phyloP scores from a whole-genome alignment of 495 filamentous ascomycete genomes.

The Xylaria intraflava region DNA sequence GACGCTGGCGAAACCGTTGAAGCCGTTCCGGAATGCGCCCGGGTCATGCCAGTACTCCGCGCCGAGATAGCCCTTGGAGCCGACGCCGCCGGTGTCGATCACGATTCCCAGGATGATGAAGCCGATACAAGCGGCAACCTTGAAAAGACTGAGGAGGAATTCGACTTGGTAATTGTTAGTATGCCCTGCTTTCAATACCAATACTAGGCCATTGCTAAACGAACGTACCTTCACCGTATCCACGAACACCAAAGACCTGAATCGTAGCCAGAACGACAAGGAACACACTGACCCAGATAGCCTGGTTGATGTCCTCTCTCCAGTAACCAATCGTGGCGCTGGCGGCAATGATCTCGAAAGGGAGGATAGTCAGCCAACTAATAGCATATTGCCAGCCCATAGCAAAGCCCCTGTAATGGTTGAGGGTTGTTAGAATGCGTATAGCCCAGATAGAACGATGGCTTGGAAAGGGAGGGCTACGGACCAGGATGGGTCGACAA shows the following conservation, averaged over 20 bases:
- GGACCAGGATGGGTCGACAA: slow-evolving; percentile 60
- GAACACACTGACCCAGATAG: slow-evolving; percentile 54
- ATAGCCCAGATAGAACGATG: background rate
- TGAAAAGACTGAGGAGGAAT: slow-evolving; percentile 35
- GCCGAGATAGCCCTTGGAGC: slow-evolving; percentile 61
- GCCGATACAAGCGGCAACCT: slow-evolving; percentile 32
- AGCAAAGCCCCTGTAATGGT: slow-evolving; percentile 53
- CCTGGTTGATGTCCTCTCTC: slow-evolving; percentile 35
- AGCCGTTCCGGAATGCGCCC: slow-evolving; percentile 59
- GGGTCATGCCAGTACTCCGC: slow-evolving; percentile 49
- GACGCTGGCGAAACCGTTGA: slow-evolving; percentile 61
- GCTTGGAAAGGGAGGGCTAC: background rate
- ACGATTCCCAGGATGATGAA: slow-evolving; percentile 50
- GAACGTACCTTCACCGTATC: slow-evolving; percentile 43
- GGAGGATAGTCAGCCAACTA: slow-evolving; percentile 48
- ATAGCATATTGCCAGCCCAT: slow-evolving; percentile 70
- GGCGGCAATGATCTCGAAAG: slow-evolving; percentile 48
- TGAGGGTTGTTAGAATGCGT: background rate
- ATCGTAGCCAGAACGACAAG: slow-evolving; percentile 46
- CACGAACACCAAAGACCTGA: slow-evolving; percentile 59
- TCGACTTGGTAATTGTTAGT: slow-evolving; percentile 35
- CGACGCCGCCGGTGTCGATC: slow-evolving; percentile 49
- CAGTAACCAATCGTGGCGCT: slow-evolving; percentile 40
- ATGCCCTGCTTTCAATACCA: slow-evolving; percentile 28
- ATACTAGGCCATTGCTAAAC: slow-evolving; percentile 13